A percentile compares a stretch with the other conserved stretches of the same genome.
phyloP scores from a whole-genome alignment of 306 rosid genomes.

The Trifolium subterraneum region DNA sequence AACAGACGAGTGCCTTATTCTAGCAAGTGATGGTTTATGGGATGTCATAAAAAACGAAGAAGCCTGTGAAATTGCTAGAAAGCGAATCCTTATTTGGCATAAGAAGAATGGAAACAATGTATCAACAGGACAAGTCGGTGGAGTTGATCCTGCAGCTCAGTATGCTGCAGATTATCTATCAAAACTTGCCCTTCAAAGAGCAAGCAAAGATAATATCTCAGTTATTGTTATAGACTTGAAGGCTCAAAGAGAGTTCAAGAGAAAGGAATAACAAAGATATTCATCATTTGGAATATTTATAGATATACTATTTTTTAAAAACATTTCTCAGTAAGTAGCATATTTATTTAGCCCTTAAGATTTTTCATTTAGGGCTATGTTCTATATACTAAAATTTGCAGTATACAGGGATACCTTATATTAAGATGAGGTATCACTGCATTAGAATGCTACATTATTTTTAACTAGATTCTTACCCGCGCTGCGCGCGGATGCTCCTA shows the following conservation, averaged over 20 bases:
- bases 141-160: conserved; percentile 74
- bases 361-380: conserved; percentile 53
- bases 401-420: conserved; percentile 17
- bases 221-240: conserved; percentile 79
- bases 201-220: conserved; percentile 82
- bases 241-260: conserved; percentile 69
- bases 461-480: too few relatives aligned
- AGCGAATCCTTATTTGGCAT: conserved; percentile 79
- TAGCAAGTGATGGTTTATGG: conserved; percentile 88
- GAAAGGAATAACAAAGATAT: conserved; percentile 34
- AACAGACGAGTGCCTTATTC: conserved; percentile 72
- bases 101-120: conserved; percentile 56
- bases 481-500: too few relatives aligned
- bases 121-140: conserved; percentile 36
- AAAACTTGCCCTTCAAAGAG: conserved; percentile 75
- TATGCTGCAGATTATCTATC: conserved; percentile 79
- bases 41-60: conserved; percentile 83
- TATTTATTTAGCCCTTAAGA: conserved; percentile 46
- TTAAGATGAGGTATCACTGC: conserved; percentile 34
- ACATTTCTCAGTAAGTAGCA: conserved; percentile 34
- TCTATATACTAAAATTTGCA: conserved; percentile 40
- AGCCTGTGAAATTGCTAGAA: conserved; percentile 71
- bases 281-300: conserved; percentile 34
- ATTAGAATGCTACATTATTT: conserved; percentile 16
- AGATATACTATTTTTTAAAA: conserved; percentile 34